phyloP scores from a whole-genome alignment of 164 flowering plant genomes.

The Brasenia schreberi region DNA sequence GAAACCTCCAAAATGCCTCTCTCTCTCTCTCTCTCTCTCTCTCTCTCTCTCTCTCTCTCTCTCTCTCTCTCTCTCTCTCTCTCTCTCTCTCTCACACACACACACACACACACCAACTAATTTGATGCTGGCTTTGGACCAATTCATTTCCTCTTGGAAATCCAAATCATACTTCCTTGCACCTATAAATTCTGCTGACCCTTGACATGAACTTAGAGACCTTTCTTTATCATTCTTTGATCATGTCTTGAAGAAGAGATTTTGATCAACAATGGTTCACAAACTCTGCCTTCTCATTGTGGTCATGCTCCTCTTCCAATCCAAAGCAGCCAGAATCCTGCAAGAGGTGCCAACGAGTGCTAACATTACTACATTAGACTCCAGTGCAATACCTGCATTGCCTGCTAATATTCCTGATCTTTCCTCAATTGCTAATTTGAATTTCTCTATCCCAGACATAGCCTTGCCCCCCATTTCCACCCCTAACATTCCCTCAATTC shows the following conservation, averaged over 20 bases:
- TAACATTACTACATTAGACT: too few relatives aligned
- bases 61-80: too few relatives aligned
- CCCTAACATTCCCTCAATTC: not conserved
- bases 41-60: not conserved
- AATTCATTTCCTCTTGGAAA: not conserved
- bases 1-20: too few relatives aligned
- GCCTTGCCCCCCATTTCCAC: not conserved
- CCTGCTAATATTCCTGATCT: not conserved
- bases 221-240: not conserved
- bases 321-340: not conserved
- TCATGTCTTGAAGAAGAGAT: not conserved
- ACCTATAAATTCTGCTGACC: not conserved
- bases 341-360: not conserved
- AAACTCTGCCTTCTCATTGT: not conserved
- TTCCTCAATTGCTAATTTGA: not conserved
- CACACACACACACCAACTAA: not conserved
- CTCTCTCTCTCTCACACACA: too few relatives aligned
- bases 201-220: not conserved
- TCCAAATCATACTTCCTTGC: not conserved
- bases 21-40: not conserved
- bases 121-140: not conserved
- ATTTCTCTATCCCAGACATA: not conserved
- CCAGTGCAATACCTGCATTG: not conserved
- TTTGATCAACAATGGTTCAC: not conserved
- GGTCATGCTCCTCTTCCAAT: not conserved